Evolutionary conservation across 1,284 basidiomycete species (phyloP).

Genomic region (Lentinula novae-zelandiae): DNA sequence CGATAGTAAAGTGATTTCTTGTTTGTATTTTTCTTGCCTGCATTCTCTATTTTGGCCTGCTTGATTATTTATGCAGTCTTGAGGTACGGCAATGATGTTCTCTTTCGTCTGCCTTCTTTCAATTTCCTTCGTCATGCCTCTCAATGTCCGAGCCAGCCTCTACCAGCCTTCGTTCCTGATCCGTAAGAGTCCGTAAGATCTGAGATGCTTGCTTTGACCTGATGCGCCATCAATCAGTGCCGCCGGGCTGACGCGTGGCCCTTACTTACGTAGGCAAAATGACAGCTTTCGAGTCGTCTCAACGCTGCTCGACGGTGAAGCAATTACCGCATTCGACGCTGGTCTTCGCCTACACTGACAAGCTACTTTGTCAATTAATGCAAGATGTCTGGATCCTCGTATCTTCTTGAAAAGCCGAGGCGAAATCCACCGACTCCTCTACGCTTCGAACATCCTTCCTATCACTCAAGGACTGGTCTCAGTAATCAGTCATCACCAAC

Average conservation of each 20-base stretch:
- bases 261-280: not conserved
- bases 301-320: not conserved
- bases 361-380: not conserved
- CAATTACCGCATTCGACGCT: not conserved
- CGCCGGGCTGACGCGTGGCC: not conserved
- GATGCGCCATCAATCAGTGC: not conserved
- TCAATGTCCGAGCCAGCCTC: too few species aligned
- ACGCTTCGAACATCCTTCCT: constrained; percentile 43
- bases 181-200: not conserved
- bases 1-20: too few species aligned
- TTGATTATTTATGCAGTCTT: too few species aligned
- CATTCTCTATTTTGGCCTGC: too few species aligned
- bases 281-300: not conserved
- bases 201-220: not conserved
- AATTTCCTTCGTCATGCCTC: too few species aligned
- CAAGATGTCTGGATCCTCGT: constrained; percentile 55
- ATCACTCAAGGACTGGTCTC: constrained; percentile 40
- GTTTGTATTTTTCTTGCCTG: too few species aligned
- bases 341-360: not conserved
- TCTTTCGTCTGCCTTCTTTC: too few species aligned
- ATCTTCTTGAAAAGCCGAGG: constrained; percentile 61
- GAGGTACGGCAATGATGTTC: too few species aligned
- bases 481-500: constrained; percentile 43
- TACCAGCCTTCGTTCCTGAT: too few species aligned
- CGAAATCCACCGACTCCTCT: constrained; percentile 63